Conservation (phyloP, 1,284 basidiomycete genomes). For the Ceratobasidium sp. region DNA sequence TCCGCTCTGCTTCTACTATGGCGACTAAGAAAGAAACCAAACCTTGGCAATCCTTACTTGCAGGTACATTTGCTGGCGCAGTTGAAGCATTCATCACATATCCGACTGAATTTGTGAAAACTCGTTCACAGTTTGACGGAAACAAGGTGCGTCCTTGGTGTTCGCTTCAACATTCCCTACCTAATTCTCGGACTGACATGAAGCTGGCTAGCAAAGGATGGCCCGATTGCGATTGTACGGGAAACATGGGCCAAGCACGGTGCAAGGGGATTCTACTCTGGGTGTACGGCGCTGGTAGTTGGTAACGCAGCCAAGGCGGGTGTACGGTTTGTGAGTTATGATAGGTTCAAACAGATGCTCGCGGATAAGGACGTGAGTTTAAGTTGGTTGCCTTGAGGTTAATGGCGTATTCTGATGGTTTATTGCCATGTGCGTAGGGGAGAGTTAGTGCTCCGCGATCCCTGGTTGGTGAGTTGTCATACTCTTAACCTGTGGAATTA, state of each 20-base stretch:
- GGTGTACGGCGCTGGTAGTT: conserved; percentile 87
- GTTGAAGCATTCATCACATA: conserved; percentile 78
- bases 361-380: conserved; percentile 82
- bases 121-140: conserved; percentile 83
- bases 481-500: conserved; percentile 8
- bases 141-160: conserved; percentile 63
- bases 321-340: conserved; percentile 95
- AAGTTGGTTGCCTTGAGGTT: not conserved
- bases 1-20: conserved; percentile 23
- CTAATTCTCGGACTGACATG: conserved; percentile 53
- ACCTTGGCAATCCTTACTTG: conserved; percentile 83
- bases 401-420: not conserved
- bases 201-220: conserved; percentile 62
- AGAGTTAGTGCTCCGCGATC: conserved; percentile 89
- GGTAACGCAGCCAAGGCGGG: conserved; percentile 94
- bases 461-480: conserved; percentile 73
- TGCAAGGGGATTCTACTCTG: conserved; percentile 84
- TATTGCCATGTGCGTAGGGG: conserved; percentile 67
- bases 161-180: not conserved
- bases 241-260: conserved; percentile 81
- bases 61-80: conserved; percentile 94
- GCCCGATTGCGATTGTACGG: conserved; percentile 76
- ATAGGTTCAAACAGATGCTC: conserved; percentile 89
- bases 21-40: conserved; percentile 58
- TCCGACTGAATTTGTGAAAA: conserved; percentile 89